Evolutionary conservation across 345 rosid genomes (phyloP).

Genomic region (Streptanthus diversifolius): DNA sequence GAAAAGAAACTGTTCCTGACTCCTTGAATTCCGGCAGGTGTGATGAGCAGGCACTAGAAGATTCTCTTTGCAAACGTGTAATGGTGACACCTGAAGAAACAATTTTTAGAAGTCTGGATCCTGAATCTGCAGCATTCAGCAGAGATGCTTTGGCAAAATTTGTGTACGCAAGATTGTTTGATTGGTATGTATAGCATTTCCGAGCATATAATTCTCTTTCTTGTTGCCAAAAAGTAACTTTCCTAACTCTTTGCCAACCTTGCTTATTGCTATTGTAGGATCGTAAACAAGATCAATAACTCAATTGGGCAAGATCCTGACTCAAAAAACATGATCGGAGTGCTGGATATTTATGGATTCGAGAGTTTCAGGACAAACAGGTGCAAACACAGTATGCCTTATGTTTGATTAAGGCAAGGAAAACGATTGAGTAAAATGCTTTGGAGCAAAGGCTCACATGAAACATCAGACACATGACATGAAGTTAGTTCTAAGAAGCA

Average conservation of each 20-base stretch:
- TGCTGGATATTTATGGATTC: conserved; percentile 96
- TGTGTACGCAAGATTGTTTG: conserved; percentile 89
- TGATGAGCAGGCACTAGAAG: conserved; percentile 76
- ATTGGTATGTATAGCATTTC: conserved; percentile 59
- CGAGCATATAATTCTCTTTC: neutral
- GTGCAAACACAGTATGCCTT: conserved; percentile 65
- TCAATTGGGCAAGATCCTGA: conserved; percentile 95
- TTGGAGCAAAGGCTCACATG: conserved; percentile 11
- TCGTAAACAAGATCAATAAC: conserved; percentile 78
- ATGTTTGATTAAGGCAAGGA: conserved; percentile 33
- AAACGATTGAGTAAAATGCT: neutral
- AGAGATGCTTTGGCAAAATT: conserved; percentile 96
- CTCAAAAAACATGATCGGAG: conserved; percentile 79
- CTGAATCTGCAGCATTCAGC: conserved; percentile 70
- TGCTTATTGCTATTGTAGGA: conserved; percentile 48
- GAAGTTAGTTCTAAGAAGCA: neutral
- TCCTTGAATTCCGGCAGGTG: conserved; percentile 55
- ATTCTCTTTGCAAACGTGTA: conserved; percentile 89
- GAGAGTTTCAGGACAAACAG: conserved; percentile 99
- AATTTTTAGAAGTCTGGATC: conserved; percentile 90
- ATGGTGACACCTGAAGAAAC: conserved; percentile 98
- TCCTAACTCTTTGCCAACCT: conserved; percentile 1
- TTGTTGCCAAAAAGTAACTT: neutral
- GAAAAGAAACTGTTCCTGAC: conserved; percentile 9
- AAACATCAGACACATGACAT: conserved; percentile 13